phyloP scores from a whole-genome alignment of 176 grass and related monocot species.

The Cenchrus purpureus region DNA sequence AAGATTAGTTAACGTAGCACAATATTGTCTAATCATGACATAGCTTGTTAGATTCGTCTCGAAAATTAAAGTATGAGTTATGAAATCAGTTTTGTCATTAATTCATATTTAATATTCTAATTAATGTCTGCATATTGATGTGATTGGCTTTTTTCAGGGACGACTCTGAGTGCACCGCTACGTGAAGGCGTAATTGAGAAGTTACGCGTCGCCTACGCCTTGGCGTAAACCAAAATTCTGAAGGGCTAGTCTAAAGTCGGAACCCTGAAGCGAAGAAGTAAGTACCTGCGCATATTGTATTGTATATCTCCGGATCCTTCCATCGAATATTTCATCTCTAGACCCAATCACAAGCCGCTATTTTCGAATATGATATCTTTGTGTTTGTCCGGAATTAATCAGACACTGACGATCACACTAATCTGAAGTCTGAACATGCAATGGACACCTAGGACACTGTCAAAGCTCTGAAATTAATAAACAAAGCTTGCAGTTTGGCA shows the following conservation, averaged over 20 bases:
- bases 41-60: too few relatives aligned
- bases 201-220: neutral
- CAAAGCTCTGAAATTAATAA: neutral
- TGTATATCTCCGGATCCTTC: conserved; percentile 9
- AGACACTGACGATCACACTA: neutral
- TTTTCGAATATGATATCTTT: neutral
- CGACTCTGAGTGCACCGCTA: too few relatives aligned
- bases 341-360: neutral
- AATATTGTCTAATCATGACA: too few relatives aligned
- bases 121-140: too few relatives aligned
- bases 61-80: too few relatives aligned
- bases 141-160: too few relatives aligned
- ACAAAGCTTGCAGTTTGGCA: conserved; percentile 2
- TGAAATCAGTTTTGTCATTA: too few relatives aligned
- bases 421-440: neutral
- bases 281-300: neutral
- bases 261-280: neutral
- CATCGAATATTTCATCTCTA: neutral
- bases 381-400: conserved; percentile 10
- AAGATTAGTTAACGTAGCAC: too few relatives aligned
- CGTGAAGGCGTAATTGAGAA: neutral
- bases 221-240: neutral
- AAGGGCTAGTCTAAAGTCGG: neutral
- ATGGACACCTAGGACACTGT: neutral
- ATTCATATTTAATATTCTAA: too few relatives aligned